These are phyloP conservation scores for Cymbidium sinense DNA, from an alignment of 106 monocot species.

Conservation along the genomic window DNA sequence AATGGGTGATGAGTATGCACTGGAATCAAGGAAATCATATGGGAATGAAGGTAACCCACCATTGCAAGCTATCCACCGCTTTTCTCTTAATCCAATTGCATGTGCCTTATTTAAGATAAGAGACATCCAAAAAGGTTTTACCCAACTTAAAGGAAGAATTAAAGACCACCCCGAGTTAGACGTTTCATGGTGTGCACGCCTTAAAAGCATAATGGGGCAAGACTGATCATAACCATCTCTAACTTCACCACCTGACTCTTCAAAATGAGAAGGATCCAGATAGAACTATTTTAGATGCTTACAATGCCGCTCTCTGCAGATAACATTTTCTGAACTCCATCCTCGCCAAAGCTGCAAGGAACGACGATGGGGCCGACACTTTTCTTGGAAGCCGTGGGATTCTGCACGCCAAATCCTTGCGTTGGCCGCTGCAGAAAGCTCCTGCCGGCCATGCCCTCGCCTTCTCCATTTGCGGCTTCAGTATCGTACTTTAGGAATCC, in stretches of 20 bases:
- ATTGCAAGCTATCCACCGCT: slow-evolving; percentile 85
- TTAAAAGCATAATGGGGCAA: no score
- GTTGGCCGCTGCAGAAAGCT: background rate
- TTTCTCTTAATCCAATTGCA: slow-evolving; percentile 84
- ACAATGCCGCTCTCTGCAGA: slow-evolving; percentile 53
- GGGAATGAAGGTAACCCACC: no score
- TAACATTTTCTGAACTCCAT: slow-evolving; percentile 35
- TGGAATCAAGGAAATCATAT: slow-evolving; percentile 84
- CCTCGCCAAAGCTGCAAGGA: slow-evolving; percentile 24
- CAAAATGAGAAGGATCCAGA: no score
- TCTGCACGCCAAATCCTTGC: background rate
- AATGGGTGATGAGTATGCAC: slow-evolving; percentile 45
- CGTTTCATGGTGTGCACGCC: no score
- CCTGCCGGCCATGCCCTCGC: background rate
- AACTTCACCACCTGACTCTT: no score
- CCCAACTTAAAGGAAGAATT: slow-evolving; percentile 81
- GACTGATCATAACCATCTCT: no score
- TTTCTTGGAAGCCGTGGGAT: no score
- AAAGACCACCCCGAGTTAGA: slow-evolving; percentile 82
- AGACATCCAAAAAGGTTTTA: slow-evolving; percentile 62
- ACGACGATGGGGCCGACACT: slow-evolving; percentile 17
- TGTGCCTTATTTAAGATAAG: slow-evolving; percentile 38
- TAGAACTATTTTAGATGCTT: slow-evolving; percentile 43
- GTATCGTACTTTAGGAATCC: slow-evolving; percentile 7
- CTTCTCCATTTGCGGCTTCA: background rate